These are phyloP conservation scores for Calonectria montana DNA, from an alignment of 2,329 filamentous ascomycete species.

Conservation along the genomic window DNA sequence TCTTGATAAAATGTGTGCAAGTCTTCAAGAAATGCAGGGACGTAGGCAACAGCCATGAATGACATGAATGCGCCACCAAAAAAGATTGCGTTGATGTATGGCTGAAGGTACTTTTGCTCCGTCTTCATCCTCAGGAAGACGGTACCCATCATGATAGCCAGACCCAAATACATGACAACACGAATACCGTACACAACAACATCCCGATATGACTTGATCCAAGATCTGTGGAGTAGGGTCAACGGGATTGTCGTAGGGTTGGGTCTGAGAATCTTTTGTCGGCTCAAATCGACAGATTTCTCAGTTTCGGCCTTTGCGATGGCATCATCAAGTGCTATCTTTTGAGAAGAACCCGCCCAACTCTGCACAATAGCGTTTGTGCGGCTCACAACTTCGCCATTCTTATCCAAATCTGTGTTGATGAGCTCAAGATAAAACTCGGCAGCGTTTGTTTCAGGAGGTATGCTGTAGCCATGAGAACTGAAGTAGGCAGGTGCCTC, in stretches of 20 bases:
- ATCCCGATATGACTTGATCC: not conserved
- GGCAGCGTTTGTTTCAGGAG: not conserved
- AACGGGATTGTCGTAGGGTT: not conserved
- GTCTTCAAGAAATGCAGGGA: not conserved
- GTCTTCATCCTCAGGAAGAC: not conserved
- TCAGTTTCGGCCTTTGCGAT: not conserved
- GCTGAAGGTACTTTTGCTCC: not conserved
- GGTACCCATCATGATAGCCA: not conserved
- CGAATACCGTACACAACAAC: not conserved
- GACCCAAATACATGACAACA: not conserved
- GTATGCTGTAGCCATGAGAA: not conserved
- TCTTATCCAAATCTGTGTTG: not conserved
- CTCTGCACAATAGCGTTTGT: not conserved
- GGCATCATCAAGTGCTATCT: not conserved
- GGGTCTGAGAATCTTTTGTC: not conserved
- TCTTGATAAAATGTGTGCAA: not conserved
- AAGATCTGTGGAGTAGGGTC: not conserved
- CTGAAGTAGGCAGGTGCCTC: not conserved
- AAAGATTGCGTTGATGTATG: not conserved
- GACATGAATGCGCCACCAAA: not conserved
- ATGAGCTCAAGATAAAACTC: not conserved
- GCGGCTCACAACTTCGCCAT: not conserved
- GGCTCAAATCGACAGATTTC: not conserved
- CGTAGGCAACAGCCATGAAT: not conserved
- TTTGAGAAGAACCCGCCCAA: not conserved